These are phyloP conservation scores for Cynara cardunculus DNA, from an alignment of 129 eudicot genomes.

Conservation along the genomic window DNA sequence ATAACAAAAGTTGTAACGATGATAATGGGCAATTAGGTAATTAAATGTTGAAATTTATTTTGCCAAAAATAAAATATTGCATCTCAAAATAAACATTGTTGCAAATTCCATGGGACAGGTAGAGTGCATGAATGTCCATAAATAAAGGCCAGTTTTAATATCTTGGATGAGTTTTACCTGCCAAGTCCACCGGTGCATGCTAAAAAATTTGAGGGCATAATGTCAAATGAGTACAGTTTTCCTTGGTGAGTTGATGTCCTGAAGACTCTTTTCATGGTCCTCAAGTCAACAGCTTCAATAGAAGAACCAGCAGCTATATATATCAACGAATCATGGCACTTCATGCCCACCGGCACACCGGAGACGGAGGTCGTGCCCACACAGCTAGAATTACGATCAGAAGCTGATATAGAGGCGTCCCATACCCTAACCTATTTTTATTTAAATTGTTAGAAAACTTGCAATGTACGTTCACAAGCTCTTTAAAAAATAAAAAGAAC, in stretches of 20 bases:
- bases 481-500: neutral
- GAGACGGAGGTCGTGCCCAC: constrained; percentile 65
- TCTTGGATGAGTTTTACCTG: constrained; percentile 42
- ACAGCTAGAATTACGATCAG: constrained; percentile 67
- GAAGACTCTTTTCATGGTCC: constrained; percentile 64
- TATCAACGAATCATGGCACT: constrained; percentile 70
- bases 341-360: constrained; percentile 64
- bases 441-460: constrained; percentile 9
- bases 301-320: constrained; percentile 73
- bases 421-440: constrained; percentile 66
- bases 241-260: constrained; percentile 30
- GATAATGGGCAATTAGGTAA: neutral
- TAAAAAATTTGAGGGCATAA: constrained; percentile 59
- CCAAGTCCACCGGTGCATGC: constrained; percentile 66
- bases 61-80: neutral
- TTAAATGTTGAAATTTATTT: neutral
- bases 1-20: neutral
- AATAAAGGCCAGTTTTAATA: neutral
- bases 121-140: neutral
- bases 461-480: neutral
- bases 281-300: constrained; percentile 67
- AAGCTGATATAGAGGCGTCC: constrained; percentile 64
- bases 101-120: neutral
- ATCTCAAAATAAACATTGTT: neutral
- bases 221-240: constrained; percentile 51